Base-by-base conservation (phyloP, 345 rosid species). In the Arabidopsis suecica region DNA sequence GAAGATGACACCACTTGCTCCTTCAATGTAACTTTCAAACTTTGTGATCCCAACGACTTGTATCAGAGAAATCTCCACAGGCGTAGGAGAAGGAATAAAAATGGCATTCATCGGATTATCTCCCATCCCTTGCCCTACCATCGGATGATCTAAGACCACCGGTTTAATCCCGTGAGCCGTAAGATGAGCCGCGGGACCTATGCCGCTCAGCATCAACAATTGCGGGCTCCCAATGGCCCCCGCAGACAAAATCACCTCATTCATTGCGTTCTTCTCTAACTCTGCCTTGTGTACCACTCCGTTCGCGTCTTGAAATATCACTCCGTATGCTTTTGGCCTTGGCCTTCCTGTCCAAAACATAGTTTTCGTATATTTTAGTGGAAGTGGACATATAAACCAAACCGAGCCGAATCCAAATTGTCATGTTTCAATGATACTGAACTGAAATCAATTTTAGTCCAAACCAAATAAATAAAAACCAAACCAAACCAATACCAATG, bases 211-310 rank as follows among this genome's bases (percentile, higher is more conserved):
- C 97, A 93, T 84, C 67, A 93, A 51, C 28, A 89, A 30, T 13
- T 89, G 97, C 4, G 97, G 98, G 83, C 98, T 93, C 34, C 97
- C 96, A 0, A 93, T 33, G 34, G 98, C 96, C 0, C 98, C 96
- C 0, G 98, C 92, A 0, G 98, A 77, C 58, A 88, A 9, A 22
- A 93, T 86, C 42, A 91, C 78, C 83, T 93, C 98, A 55, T 73
- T 91, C 75, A 53, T 81, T 0, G 54, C 23, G 32, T 75, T 66
- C 22, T 67, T 75, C 5, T 25, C 78, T 55, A 88, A 72, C 37
- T 81, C 77, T 1, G 81, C 96, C 49, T 67, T 81, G 76, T 84
- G 93, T 41, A 53, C 74, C 18, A 9, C 40, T 59, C 94, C 97
- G 7, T 4, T n/a, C 0, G 50, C 69, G 60, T 88, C 98, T 62